These are phyloP conservation scores for Spergularia marina DNA, from an alignment of 148 eudicot genomes.

Conservation along the genomic window DNA sequence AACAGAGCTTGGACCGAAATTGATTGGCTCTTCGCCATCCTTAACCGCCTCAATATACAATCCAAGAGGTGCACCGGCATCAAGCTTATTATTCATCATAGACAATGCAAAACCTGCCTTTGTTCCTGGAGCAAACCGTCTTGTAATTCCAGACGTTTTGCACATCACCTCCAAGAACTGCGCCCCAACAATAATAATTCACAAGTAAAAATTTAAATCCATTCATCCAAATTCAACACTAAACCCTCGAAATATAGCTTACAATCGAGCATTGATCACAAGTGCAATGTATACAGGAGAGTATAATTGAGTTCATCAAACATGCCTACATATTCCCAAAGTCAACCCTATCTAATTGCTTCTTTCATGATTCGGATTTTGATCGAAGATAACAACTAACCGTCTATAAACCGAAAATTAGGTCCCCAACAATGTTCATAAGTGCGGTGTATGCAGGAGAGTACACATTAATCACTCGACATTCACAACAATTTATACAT, in stretches of 20 bases:
- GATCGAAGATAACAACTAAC: no score
- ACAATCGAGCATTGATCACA: no score
- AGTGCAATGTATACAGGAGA: no score
- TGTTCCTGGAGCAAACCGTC: conserved; percentile 72
- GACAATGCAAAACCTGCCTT: conserved; percentile 70
- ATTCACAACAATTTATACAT: no score
- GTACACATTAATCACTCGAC: no score
- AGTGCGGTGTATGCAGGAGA: no score
- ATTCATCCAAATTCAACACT: not conserved
- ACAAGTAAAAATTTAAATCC: not conserved
- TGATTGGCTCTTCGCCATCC: conserved; percentile 70
- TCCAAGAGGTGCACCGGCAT: conserved; percentile 32
- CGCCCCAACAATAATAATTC: conserved; percentile 14
- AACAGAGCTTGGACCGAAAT: conserved; percentile 68
- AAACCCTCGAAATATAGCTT: not conserved
- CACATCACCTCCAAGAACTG: conserved; percentile 78
- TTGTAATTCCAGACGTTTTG: conserved; percentile 49
- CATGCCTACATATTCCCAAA: no score
- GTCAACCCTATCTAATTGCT: no score
- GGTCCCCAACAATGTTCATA: no score
- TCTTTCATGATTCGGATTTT: no score
- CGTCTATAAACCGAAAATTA: no score
- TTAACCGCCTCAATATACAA: conserved; percentile 73
- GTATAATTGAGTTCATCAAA: no score
- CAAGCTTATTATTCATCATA: conserved; percentile 64